phyloP scores from a whole-genome alignment of 495 filamentous ascomycete genomes.

The Penicillium cinerascens region DNA sequence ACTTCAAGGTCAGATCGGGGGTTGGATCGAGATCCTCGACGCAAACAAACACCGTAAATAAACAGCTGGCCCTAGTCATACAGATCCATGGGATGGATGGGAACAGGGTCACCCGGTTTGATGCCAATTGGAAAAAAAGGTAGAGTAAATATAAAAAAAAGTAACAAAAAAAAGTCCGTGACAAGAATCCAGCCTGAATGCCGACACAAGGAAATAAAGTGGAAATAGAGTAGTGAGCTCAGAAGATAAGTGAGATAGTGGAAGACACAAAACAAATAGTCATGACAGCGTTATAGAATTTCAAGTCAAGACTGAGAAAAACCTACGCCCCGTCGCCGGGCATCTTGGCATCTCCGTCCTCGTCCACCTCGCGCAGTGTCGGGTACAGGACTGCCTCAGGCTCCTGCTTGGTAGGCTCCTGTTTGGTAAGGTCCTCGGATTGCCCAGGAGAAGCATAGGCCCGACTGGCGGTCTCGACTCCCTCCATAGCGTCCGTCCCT shows the following conservation, averaged over 20 bases:
- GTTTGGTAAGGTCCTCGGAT: too few relatives aligned
- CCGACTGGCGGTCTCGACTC: constrained; percentile 29
- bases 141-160: constrained; percentile 1
- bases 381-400: constrained; percentile 43
- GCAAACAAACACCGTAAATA: constrained; percentile 27
- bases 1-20: neutral
- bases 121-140: neutral
- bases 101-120: constrained; percentile 1
- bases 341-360: constrained; percentile 43
- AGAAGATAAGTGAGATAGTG: neutral
- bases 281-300: constrained; percentile 24
- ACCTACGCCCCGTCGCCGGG: constrained; percentile 22
- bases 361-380: constrained; percentile 40
- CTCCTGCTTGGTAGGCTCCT: constrained; percentile 22
- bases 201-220: constrained; percentile 5
- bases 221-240: neutral
- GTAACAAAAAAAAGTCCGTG: neutral
- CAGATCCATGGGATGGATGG: constrained; percentile 7
- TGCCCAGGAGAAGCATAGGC: constrained; percentile 16
- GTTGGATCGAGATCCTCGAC: neutral
- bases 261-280: constrained; percentile 18
- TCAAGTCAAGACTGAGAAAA: neutral
- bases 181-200: neutral
- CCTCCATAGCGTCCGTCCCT: constrained; percentile 39
- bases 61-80: constrained; percentile 17